Percentiles rank a stretch among this genome's conserved stretches.
Conservation (phyloP, 805 yeast species). For the Wickerhamiella shivajii region DNA sequence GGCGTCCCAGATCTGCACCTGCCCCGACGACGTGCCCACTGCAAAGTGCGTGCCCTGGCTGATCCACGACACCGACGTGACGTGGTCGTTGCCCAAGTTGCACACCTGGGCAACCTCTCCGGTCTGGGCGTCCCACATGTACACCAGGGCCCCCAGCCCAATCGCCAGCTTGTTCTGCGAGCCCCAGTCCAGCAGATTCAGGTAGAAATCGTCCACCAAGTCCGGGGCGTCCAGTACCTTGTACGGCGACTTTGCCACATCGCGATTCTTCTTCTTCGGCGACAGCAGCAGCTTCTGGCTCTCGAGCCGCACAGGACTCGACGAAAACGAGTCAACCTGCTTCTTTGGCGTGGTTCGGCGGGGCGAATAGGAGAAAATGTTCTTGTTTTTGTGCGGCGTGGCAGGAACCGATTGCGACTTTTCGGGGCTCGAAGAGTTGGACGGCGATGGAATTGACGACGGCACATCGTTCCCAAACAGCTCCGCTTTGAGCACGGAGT, state of each 20-base stretch:
- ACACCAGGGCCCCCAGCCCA: slow-evolving; percentile 76
- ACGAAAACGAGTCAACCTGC: slow-evolving; percentile 17
- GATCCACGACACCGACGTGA: slow-evolving; percentile 84
- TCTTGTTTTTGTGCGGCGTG: slow-evolving; percentile 14
- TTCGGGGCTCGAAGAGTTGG: slow-evolving; percentile 9
- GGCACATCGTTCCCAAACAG: slow-evolving; percentile 80
- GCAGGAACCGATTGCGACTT: slow-evolving; percentile 14
- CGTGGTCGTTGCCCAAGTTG: slow-evolving; percentile 52
- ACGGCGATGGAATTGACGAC: slow-evolving; percentile 3
- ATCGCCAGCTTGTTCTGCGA: slow-evolving; percentile 77
- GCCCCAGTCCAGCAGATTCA: slow-evolving; percentile 93
- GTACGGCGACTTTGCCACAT: slow-evolving; percentile 75
- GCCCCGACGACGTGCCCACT: slow-evolving; percentile 73
- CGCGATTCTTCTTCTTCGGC: slow-evolving; percentile 67
- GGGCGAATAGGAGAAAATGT: slow-evolving; percentile 13
- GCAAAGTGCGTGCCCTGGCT: slow-evolving; percentile 91
- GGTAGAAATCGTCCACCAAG: slow-evolving; percentile 81
- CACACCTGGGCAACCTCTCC: slow-evolving; percentile 75
- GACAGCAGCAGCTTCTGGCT: slow-evolving; percentile 65
- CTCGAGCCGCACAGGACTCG: slow-evolving; percentile 46
- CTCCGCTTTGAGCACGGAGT: slow-evolving; percentile 75
- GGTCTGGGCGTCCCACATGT: slow-evolving; percentile 77
- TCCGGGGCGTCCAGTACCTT: slow-evolving; percentile 94
- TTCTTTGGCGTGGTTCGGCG: slow-evolving; percentile 11
- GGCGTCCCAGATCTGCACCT: slow-evolving; percentile 93